These are phyloP conservation scores for Candida sithepensis DNA, from an alignment of 805 yeast genomes.

Conservation along the genomic window DNA sequence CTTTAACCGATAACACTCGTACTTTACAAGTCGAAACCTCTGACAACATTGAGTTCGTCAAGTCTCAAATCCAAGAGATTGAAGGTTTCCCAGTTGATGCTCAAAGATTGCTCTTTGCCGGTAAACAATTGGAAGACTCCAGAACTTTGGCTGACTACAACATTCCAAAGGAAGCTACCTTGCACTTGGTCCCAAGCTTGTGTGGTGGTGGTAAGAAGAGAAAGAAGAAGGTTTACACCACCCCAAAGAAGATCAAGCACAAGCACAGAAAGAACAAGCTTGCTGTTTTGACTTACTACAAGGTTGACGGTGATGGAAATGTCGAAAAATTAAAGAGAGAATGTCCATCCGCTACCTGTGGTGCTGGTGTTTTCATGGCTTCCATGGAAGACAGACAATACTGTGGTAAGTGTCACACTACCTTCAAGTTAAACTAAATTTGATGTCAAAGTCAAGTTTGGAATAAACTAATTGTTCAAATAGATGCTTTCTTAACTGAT, in stretches of 20 bases:
- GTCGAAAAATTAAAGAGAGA: constrained; percentile 99
- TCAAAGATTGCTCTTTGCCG: constrained; percentile 99
- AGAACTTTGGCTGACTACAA: constrained; percentile 99
- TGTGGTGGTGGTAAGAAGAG: constrained; percentile 99
- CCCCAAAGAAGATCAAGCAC: constrained; percentile 99
- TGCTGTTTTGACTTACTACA: constrained; percentile 99
- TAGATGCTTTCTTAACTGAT: not conserved
- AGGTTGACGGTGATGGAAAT: constrained; percentile 97
- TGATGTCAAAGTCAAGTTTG: not conserved
- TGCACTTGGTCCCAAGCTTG: constrained; percentile 93
- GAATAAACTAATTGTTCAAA: not conserved
- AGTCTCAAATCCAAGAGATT: constrained; percentile 98
- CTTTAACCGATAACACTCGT: constrained; percentile 90
- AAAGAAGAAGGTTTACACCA: constrained; percentile 99
- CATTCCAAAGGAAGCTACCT: constrained; percentile 99
- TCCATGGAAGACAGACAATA: constrained; percentile 98
- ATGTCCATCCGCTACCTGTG: constrained; percentile 90
- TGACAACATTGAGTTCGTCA: constrained; percentile 98
- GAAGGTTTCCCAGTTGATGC: constrained; percentile 99
- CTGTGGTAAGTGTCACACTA: constrained; percentile 99
- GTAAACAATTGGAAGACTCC: constrained; percentile 99
- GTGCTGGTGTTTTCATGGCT: constrained; percentile 99
- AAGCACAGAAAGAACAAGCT: constrained; percentile 99
- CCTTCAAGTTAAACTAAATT: constrained; percentile 56
- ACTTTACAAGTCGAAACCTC: constrained; percentile 98